Base-by-base conservation (phyloP, 805 yeast genomes). In the Starmera pachycereana region DNA sequence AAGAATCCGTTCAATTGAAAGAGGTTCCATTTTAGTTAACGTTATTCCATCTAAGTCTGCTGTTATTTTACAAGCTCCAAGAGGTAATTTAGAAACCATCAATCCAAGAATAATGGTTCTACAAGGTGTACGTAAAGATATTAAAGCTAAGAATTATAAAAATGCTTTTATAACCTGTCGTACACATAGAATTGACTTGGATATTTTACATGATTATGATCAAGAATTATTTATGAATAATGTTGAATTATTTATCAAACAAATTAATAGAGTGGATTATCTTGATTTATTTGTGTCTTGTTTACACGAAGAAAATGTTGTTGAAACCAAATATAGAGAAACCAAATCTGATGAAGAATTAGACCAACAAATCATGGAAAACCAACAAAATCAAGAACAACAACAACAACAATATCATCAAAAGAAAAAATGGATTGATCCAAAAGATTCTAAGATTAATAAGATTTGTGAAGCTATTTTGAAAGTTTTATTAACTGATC, bases 41-140 rank as follows among this genome's bases (percentile, higher is more conserved):
- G 76, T 76, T 2, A 81, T 88, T 52, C 96, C 97, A 1, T 76
- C 90, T 0, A 81, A 76, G 40, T 78, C 88, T 41, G 72, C 89
- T 1, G 88, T 94, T 14, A 78, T 86, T 4, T 66, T 92, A 39
- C 96, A 92, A 59, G 96, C 96, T 5, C 95, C 95, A 43, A 74
- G 99, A 57, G 99, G 99, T 45, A 92, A 92, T 53, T 65, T 92
- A 49, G 99, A 92, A 60, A 88, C 97, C 0, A 83, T 92, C 14
- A 80, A 77, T 53, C 98, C 99, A 12, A 72, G 98, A 58, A 83
- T 92, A 36, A 78, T 92, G 82, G 95, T 90, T 4, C 64, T 92
- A 32, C 72, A 84, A 11, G 92, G 81, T 18, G 94, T 92, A 22
- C 73, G 98, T 48, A 67, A 71, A 29, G 70, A 71, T 48, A 86